A percentile compares a stretch with the other conserved stretches of the same genome.
Evolutionary conservation across 2,329 filamentous ascomycete species (phyloP).

Genomic region (Colletotrichum camelliae): DNA sequence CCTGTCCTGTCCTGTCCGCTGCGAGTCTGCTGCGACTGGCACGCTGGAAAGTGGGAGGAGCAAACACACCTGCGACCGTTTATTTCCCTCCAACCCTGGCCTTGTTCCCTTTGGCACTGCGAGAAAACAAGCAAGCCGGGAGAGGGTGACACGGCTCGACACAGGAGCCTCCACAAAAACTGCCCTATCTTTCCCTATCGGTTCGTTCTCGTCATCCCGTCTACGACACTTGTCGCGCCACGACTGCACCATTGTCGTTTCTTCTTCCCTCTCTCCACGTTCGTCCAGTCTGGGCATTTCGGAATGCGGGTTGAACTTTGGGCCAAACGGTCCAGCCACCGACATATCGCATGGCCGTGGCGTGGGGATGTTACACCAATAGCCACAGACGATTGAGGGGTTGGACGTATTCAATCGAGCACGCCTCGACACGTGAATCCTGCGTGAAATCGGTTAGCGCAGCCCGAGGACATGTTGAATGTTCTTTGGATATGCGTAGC

Average conservation of each 20-base stretch:
- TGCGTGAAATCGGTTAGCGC: neutral
- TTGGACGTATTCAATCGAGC: neutral
- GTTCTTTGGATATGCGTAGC: neutral
- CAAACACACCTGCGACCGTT: neutral
- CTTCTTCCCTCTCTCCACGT: neutral
- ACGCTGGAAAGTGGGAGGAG: slow-evolving; percentile 3
- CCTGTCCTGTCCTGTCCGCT: neutral
- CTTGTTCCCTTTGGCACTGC: neutral
- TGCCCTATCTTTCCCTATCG: neutral
- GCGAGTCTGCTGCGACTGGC: neutral
- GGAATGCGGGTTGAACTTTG: neutral
- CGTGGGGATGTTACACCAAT: neutral
- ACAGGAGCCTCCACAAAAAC: neutral
- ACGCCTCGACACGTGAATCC: neutral
- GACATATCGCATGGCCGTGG: neutral
- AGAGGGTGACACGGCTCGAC: neutral
- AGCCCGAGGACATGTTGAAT: neutral
- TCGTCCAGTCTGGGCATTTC: neutral
- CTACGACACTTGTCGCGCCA: neutral
- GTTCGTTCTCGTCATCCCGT: neutral
- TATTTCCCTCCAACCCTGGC: neutral
- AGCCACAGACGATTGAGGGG: neutral
- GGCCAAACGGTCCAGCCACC: neutral
- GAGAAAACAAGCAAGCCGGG: neutral
- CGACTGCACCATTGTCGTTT: neutral